phyloP scores from a whole-genome alignment of 2,329 filamentous ascomycete genomes.

The Pseudocercospora vitis region DNA sequence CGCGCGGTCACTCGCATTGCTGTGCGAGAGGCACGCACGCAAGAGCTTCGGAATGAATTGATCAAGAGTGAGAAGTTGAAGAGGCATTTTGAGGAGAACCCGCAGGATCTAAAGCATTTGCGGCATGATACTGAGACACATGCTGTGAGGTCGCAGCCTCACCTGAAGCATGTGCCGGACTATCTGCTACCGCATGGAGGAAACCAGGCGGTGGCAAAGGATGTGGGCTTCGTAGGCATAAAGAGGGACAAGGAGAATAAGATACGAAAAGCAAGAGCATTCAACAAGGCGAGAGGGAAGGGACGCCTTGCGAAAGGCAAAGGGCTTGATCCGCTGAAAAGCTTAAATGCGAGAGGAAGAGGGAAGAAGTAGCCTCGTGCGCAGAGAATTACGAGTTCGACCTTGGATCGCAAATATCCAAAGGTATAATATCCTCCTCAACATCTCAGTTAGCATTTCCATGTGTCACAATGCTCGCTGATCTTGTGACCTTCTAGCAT shows the following conservation, averaged over 20 bases:
- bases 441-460: no score
- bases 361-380: constrained; percentile 34
- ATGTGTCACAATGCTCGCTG: no score
- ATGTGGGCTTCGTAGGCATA: constrained; percentile 75
- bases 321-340: constrained; percentile 82
- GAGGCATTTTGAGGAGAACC: constrained; percentile 96
- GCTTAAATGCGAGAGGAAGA: constrained; percentile 62
- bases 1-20: constrained; percentile 86
- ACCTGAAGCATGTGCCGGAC: constrained; percentile 91
- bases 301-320: constrained; percentile 58
- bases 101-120: constrained; percentile 79
- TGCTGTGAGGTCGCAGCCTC: constrained; percentile 78
- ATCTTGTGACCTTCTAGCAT: no score
- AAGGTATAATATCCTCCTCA: no score
- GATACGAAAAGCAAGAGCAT: constrained; percentile 47
- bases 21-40: constrained; percentile 82
- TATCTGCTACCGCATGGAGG: constrained; percentile 79
- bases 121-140: constrained; percentile 87
- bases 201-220: constrained; percentile 63
- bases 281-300: constrained; percentile 48
- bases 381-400: no score
- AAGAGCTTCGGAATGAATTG: constrained; percentile 84
- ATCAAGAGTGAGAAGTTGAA: constrained; percentile 93
- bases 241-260: constrained; percentile 52
- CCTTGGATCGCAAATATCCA: no score